Evolutionary conservation across 345 rosid genomes (phyloP).

Genomic region (Eutrema yunnanense): DNA sequence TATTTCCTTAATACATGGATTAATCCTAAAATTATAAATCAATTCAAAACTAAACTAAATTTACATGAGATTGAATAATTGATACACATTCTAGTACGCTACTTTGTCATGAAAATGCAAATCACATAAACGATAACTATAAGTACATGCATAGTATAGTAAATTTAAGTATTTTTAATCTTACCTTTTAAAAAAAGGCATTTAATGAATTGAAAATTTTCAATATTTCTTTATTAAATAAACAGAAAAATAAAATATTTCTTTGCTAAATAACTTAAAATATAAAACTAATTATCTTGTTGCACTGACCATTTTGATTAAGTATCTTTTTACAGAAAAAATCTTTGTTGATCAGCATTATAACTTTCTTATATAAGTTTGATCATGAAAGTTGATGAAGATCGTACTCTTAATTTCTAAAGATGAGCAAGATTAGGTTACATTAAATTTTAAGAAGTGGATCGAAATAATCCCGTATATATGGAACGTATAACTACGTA

Average conservation of each 20-base stretch:
- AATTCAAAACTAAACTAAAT: not conserved
- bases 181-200: no score
- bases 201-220: not conserved
- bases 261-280: not conserved
- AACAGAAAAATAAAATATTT: not conserved
- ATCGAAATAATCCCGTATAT: not conserved
- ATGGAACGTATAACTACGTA: not conserved
- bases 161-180: not conserved
- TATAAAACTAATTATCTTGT: not conserved
- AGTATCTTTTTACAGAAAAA: not conserved
- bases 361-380: not conserved
- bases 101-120: not conserved
- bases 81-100: not conserved
- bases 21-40: not conserved
- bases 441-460: not conserved
- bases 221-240: not conserved
- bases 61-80: no score
- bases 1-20: not conserved
- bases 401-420: not conserved
- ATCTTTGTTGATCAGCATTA: not conserved
- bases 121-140: not conserved
- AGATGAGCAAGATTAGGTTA: not conserved
- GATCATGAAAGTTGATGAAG: not conserved
- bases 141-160: not conserved
- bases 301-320: not conserved